Base-by-base conservation (phyloP, 768 basidiomycete species). In the Hypholoma fasciculare region DNA sequence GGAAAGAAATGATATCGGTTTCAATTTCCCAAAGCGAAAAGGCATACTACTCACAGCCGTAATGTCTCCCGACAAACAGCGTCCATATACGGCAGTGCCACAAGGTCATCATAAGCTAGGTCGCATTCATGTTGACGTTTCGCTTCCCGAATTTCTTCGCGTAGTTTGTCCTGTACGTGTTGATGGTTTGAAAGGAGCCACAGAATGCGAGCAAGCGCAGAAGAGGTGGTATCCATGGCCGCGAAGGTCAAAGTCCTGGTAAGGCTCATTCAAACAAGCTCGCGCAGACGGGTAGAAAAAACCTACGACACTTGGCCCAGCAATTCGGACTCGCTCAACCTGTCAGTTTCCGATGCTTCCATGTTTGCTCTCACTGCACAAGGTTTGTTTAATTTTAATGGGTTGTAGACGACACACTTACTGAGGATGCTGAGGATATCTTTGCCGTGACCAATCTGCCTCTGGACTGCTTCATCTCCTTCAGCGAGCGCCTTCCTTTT, bases 341-440 rank as follows among this genome's bases (percentile, higher is more conserved):
- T 63, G 44, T 75, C 74, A 20, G 66, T 66, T 30, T 72, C 71
- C 13, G 60, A 61, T 4, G 72, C 71, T 14, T 69, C 63, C 53
- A 72, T 66, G 58, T 80, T 81, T 7, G 72, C 77, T 58, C 70
- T 71, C 59, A 81, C 80, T 82, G 44, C 26, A 26, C 46, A 17
- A 30, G 17, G 30, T 47, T 46, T 26, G 37, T 11, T n/a, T 23
- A 20, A 39, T 9, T 17, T 27, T 27, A 3, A 37, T 26, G 17
- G 46, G n/a, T 1, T 17, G 27, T 36, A 44, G 49, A 30, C 52
- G 26, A 34, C 13, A 58, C 77, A 26, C 30, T 34, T 62, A 83
- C 82, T 59, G 19, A 82, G 64, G 17, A 80, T 68, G 60, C 78
- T 82, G 61, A 82, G 72, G 12, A 83, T 73, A 63, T 82, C 81